Evolutionary conservation across 805 yeast genomes (phyloP), one percentile per base, ranked within the genome.

Genomic region (Ogataea sp.): DNA sequence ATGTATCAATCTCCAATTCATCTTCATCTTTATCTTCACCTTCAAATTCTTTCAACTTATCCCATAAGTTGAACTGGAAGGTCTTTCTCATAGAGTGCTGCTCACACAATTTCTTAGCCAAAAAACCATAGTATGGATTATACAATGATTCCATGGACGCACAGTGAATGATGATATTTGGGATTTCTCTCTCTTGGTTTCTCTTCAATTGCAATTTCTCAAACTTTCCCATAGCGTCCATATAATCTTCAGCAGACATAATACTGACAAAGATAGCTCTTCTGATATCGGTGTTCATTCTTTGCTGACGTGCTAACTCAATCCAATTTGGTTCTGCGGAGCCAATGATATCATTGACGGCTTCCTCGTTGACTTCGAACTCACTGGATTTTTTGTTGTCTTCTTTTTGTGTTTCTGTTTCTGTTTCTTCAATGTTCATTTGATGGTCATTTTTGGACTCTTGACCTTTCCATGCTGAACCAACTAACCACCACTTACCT

Each of bases 401-500:
- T n/a, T n/a, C n/a, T n/a, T n/a, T n/a, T n/a, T n/a, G n/a, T n/a
- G 2, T 7, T 23, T 18, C 35, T 15, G 40, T 47, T 3, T 43
- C 39, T 15, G 26, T 24, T 4, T 32, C 39, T 6, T 42, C 50
- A 20, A 26, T 41, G 17, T 39, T 34, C 2, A 39, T 42, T 13
- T 38, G 45, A 33, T 61, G 68, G 40, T 13, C 5, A 32, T 21
- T 15, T 21, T 18, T 27, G 6, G 17, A n/a, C 3, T 16, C 33
- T 30, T 67, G 63, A 3, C 96, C 96, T 52, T 78, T 85, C 96
- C 97, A 93, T 0, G 98, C 96, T 1, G 97, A 85, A 37, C 99
- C 99, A 24, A 93, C 90, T 25, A 93, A 68, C 99, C 99, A 93
- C 99, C 99, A 93, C 61, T 90, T 93, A 41, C 99, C 99, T 47